Evolutionary conservation across 2,329 filamentous ascomycete species (phyloP).

Genomic region (Trichoderma polysporum): DNA sequence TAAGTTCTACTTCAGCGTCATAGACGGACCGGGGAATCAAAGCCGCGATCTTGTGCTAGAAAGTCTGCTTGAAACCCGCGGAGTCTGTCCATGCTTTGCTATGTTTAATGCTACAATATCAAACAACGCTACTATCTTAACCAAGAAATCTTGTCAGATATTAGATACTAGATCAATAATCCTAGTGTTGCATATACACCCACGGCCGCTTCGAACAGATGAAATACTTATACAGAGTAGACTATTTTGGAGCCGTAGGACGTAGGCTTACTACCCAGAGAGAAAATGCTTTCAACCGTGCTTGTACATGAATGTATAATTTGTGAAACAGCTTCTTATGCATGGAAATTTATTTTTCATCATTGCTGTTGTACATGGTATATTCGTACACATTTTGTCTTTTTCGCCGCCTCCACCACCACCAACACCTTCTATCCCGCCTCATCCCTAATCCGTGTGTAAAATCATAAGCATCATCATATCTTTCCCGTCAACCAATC

Average conservation of each 20-base stretch:
- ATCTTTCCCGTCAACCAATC: constrained; percentile 43
- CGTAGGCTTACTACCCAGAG: no score
- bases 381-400: constrained; percentile 9
- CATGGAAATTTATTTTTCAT: neutral
- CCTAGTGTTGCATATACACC: neutral
- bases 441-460: neutral
- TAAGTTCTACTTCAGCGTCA: neutral
- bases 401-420: neutral
- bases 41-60: neutral
- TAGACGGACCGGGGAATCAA: neutral
- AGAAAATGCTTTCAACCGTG: neutral
- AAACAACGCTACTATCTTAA: neutral
- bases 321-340: neutral
- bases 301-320: no score
- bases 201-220: neutral
- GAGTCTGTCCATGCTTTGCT: neutral
- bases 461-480: constrained; percentile 12
- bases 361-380: constrained; percentile 18
- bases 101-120: neutral
- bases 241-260: no score
- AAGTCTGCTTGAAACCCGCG: neutral
- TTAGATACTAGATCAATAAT: neutral
- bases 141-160: neutral
- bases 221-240: no score
- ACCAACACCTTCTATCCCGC: neutral